Evolutionary conservation across 2,329 filamentous ascomycete species (phyloP).

Genomic region (Penicillium sp.): DNA sequence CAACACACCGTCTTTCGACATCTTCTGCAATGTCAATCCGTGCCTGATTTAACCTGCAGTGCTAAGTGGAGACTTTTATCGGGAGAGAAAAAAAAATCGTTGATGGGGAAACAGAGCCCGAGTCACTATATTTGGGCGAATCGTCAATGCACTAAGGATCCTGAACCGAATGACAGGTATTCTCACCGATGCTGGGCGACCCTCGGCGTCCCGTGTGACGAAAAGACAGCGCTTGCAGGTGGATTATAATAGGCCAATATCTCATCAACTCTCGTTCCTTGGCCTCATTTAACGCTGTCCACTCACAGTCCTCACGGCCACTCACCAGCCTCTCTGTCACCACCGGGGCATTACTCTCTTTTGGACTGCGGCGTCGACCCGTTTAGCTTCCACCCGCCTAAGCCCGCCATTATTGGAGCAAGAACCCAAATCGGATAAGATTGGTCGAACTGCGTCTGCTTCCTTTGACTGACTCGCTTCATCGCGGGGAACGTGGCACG

Average conservation of each 20-base stretch:
- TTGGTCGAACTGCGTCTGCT: background rate
- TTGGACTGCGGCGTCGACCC: background rate
- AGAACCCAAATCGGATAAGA: background rate
- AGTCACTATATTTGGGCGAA: slow-evolving; percentile 10
- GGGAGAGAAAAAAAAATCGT: background rate
- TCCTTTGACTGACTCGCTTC: background rate
- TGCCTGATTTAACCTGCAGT: slow-evolving; percentile 1
- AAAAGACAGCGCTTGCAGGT: slow-evolving; percentile 30
- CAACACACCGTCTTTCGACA: slow-evolving; percentile 2
- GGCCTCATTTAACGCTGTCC: slow-evolving; percentile 9
- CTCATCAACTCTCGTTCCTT: slow-evolving; percentile 9
- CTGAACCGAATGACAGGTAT: background rate
- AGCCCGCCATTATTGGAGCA: background rate
- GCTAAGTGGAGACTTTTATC: slow-evolving; percentile 7
- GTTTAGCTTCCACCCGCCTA: background rate
- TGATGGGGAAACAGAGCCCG: background rate
- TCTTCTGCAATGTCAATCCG: background rate
- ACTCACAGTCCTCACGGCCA: slow-evolving; percentile 3
- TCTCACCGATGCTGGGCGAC: background rate
- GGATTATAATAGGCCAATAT: slow-evolving; percentile 22
- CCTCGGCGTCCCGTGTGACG: slow-evolving; percentile 19
- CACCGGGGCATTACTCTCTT: background rate
- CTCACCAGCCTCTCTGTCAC: slow-evolving; percentile 9
- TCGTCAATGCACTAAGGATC: background rate
- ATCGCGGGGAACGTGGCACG: slow-evolving; percentile 1